Conservation (phyloP, 1,284 basidiomycete species). For the Cerrena zonata region DNA sequence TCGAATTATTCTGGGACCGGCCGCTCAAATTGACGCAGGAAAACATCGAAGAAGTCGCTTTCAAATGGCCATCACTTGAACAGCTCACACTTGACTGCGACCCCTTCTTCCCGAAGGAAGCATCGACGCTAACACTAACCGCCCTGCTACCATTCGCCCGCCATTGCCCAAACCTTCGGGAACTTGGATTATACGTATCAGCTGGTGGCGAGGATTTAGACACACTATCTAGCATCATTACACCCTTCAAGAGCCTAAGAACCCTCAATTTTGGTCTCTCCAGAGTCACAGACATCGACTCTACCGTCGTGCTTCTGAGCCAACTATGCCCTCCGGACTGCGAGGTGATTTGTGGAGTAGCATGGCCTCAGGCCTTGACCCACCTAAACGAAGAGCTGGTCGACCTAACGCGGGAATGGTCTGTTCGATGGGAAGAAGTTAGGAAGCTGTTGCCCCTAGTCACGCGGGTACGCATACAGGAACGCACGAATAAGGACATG, state of each 20-base stretch:
- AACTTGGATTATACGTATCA: conserved; percentile 49
- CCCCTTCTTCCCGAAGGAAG: conserved; percentile 30
- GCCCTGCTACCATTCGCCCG: conserved; percentile 48
- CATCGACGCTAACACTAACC: conserved; percentile 40
- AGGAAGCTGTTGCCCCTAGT: conserved; percentile 43
- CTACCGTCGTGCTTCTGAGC: conserved; percentile 50
- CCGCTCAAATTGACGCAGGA: conserved; percentile 42
- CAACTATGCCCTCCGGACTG: conserved; percentile 40
- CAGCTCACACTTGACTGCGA: conserved; percentile 45
- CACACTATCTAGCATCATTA: conserved; percentile 7
- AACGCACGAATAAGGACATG: conserved; percentile 34
- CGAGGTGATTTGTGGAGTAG: conserved; percentile 32
- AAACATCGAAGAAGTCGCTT: conserved; percentile 46
- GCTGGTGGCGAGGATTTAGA: conserved; percentile 20
- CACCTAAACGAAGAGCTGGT: conserved; percentile 13
- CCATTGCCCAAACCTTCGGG: conserved; percentile 45
- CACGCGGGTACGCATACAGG: conserved; percentile 42
- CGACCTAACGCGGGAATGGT: conserved; percentile 27
- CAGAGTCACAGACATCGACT: conserved; percentile 33
- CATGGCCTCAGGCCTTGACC: conserved; percentile 22
- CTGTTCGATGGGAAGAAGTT: conserved; percentile 40
- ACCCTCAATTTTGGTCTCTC: conserved; percentile 47
- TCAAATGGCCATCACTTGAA: conserved; percentile 44
- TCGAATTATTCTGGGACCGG: conserved; percentile 49
- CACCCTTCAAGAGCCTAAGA: conserved; percentile 35